phyloP scores from a whole-genome alignment of 257 asterid species.

The Nyctanthes arbortristis region DNA sequence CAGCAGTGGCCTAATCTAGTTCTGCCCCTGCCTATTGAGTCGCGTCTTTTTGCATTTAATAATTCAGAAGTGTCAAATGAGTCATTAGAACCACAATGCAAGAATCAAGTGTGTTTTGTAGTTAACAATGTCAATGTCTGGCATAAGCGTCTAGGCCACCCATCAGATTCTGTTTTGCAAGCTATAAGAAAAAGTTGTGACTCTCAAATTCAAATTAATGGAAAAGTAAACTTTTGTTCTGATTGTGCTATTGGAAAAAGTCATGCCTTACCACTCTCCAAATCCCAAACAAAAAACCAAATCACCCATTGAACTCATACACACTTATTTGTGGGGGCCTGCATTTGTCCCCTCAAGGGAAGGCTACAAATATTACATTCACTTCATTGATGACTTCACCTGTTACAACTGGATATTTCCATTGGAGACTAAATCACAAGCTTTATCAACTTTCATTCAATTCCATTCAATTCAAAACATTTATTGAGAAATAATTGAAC shows the following conservation, averaged over 20 bases:
- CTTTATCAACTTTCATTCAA: not conserved
- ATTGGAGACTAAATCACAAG: not conserved
- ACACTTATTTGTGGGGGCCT: too few relatives aligned
- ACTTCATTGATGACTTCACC: not conserved
- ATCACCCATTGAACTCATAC: not conserved
- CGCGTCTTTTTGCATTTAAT: too few relatives aligned
- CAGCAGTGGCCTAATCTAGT: too few relatives aligned
- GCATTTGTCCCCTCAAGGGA: not conserved
- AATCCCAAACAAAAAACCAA: not conserved
- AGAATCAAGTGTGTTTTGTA: not conserved
- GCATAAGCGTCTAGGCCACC: not conserved
- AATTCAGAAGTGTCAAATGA: too few relatives aligned
- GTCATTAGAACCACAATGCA: not conserved
- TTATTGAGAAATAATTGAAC: not conserved
- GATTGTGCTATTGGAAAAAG: not conserved
- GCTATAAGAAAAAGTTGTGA: too few relatives aligned
- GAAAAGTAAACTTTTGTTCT: not conserved
- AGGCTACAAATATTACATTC: not conserved
- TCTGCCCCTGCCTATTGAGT: too few relatives aligned
- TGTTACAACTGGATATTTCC: not conserved
- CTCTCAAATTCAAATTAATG: not conserved
- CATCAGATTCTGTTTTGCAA: not conserved
- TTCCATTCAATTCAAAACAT: not conserved
- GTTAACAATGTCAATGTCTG: not conserved
- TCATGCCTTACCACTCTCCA: not conserved